Percentiles rank a stretch among this genome's conserved stretches.
Conservation (phyloP, 345 rosid species). For the Rubroshorea leprosula region DNA sequence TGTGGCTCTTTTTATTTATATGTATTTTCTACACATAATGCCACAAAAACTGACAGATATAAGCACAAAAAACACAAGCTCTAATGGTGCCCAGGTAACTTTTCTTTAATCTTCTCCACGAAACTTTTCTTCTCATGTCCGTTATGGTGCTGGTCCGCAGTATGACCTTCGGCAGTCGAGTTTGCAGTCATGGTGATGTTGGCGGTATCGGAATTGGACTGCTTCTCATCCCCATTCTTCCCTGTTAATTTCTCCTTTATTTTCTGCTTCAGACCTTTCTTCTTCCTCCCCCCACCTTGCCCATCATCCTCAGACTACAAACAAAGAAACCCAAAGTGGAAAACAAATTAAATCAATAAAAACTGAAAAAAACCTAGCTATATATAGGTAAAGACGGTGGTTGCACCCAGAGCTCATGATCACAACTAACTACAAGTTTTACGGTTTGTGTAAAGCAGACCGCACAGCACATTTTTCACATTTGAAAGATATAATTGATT, state of each 20-base stretch:
- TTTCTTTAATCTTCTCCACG: conserved; percentile 76
- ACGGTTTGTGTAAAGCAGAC: too few relatives aligned
- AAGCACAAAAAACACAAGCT: too few relatives aligned
- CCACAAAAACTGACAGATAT: too few relatives aligned
- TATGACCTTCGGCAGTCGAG: conserved; percentile 1
- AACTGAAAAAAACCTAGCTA: neutral
- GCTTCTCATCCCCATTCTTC: conserved; percentile 42
- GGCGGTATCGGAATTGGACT: conserved; percentile 16
- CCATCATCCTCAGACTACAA: conserved; percentile 62
- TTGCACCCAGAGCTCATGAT: too few relatives aligned
- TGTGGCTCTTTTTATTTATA: too few relatives aligned
- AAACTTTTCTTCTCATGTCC: conserved; percentile 61
- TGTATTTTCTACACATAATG: too few relatives aligned
- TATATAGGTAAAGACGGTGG: too few relatives aligned
- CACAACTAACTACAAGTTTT: too few relatives aligned
- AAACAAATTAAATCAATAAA: neutral
- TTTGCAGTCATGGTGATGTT: conserved; percentile 5
- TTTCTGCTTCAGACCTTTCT: conserved; percentile 62
- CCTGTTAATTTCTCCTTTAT: conserved; percentile 60
- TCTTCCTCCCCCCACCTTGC: conserved; percentile 79
- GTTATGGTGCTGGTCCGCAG: conserved; percentile 10
- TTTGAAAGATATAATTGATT: too few relatives aligned
- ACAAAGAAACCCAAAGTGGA: neutral
- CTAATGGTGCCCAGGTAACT: conserved; percentile 62
- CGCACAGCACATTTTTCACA: too few relatives aligned